Base-by-base conservation (phyloP, 2,329 filamentous ascomycete genomes). In the Tolypocladium album region DNA sequence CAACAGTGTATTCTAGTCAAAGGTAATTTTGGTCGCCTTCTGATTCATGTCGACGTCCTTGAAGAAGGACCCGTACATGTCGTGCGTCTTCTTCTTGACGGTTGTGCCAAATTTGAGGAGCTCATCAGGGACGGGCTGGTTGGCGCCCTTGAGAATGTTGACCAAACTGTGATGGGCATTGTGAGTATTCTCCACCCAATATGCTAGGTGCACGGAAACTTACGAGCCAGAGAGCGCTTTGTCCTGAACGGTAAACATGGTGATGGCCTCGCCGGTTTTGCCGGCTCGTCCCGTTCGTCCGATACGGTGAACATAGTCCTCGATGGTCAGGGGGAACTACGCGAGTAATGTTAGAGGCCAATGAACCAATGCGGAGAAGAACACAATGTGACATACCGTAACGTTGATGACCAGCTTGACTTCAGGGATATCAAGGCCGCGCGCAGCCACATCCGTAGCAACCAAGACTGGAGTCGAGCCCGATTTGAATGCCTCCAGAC, bases 51-150 rank as follows among this genome's bases (percentile, higher is more conserved):
- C 89, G 11, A 90, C 86, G 67, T 97, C 91, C 76, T 94, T 96
- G 81, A 89, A 96, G 73, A 97, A 97, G 39, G 92, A 91, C 60
- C 94, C 94, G 71, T 97, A 99, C 56, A 90, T 89, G 69, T 92
- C 89, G 77, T 99, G 94, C 56, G 87, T 84, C 91, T 97, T 97
- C 85, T 96, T 97, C 85, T 97, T 99, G 58, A 99, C 94, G 0
- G 93, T 97, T 27, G 92, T 96, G 68, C 94, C 94, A 67, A 97
- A 99, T 77, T 96, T 97, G 73, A 97, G 80, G 43, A 99, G 79
- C 34, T 90, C 89, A 52, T 96, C 91, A 2, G 94, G 94, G 0
- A 99, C 90, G 15, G 86, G 82, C 75, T 99, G 94, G 65, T 91
- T 90, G 31, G 94, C 92, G n/a, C 87, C 90, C 76, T 89, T 95